A percentile compares a stretch with the other conserved stretches of the same genome.
Evolutionary conservation across 352 stramenopile genomes (phyloP).

Genomic region (Pythium aristosporum): DNA sequence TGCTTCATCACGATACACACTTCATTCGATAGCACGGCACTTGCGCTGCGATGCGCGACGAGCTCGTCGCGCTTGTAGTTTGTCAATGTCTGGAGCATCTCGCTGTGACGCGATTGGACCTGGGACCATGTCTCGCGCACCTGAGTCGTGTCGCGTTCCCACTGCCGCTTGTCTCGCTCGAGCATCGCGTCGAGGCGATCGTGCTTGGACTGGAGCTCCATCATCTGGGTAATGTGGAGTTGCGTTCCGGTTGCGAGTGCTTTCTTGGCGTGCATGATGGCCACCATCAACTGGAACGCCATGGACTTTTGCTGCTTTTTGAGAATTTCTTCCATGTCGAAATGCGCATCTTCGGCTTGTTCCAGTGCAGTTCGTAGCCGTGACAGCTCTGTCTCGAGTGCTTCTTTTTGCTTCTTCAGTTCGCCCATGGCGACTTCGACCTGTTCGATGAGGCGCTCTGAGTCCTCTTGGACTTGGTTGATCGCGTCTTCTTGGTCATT

Average conservation of each 20-base stretch:
- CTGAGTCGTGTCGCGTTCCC: conserved; percentile 28
- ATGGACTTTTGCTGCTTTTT: conserved; percentile 58
- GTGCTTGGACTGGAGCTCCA: conserved; percentile 22
- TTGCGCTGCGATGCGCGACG: conserved; percentile 67
- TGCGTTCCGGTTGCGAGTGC: conserved; percentile 27
- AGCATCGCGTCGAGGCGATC: conserved; percentile 31
- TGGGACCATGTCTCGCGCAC: conserved; percentile 36
- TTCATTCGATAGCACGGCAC: conserved; percentile 73
- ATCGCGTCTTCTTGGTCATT: conserved; percentile 76
- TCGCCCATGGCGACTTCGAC: conserved; percentile 70
- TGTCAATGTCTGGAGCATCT: conserved; percentile 73
- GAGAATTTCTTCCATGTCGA: conserved; percentile 57
- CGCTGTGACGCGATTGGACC: conserved; percentile 40
- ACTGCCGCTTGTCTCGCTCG: conserved; percentile 34
- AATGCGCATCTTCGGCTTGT: conserved; percentile 73
- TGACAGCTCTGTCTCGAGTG: conserved; percentile 53
- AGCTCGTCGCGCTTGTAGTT: conserved; percentile 84
- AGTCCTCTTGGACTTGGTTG: conserved; percentile 75
- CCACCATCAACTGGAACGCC: conserved; percentile 48
- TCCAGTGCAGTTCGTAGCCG: conserved; percentile 54
- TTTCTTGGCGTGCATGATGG: conserved; percentile 44
- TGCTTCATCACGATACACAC: conserved; percentile 69
- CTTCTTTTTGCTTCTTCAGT: conserved; percentile 74
- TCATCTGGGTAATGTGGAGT: conserved; percentile 19
- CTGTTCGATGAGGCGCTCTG: conserved; percentile 73